Conservation (phyloP, 345 rosid species). For the Erucastrum elatum region DNA sequence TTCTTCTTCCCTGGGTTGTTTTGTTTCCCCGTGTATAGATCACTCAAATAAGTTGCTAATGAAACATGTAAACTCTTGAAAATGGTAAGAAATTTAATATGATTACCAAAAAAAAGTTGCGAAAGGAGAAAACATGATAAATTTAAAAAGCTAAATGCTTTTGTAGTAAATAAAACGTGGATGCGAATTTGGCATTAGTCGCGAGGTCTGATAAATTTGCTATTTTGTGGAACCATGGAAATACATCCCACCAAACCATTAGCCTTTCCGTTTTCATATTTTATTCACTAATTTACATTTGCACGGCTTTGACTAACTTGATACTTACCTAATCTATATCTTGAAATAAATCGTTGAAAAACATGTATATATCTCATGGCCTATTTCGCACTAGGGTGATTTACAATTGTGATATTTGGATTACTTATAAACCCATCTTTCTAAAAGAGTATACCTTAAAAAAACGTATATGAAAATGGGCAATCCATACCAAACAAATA, state of each 20-base stretch:
- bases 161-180: background rate
- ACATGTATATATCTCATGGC: background rate
- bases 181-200: background rate
- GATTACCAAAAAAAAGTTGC: background rate
- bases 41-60: no score
- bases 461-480: background rate
- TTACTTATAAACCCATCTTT: background rate
- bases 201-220: background rate
- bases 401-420: background rate
- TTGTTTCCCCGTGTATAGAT: no score
- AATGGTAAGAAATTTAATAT: no score
- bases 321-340: background rate
- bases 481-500: background rate
- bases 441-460: background rate
- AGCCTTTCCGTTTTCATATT: background rate
- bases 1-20: no score
- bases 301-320: background rate
- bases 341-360: background rate
- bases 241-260: background rate
- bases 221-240: background rate
- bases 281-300: background rate
- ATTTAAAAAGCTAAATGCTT: background rate
- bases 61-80: no score
- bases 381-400: background rate
- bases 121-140: background rate